Evolutionary conservation across 495 filamentous ascomycete species (phyloP).

Genomic region (Parathielavia hyrcaniae): DNA sequence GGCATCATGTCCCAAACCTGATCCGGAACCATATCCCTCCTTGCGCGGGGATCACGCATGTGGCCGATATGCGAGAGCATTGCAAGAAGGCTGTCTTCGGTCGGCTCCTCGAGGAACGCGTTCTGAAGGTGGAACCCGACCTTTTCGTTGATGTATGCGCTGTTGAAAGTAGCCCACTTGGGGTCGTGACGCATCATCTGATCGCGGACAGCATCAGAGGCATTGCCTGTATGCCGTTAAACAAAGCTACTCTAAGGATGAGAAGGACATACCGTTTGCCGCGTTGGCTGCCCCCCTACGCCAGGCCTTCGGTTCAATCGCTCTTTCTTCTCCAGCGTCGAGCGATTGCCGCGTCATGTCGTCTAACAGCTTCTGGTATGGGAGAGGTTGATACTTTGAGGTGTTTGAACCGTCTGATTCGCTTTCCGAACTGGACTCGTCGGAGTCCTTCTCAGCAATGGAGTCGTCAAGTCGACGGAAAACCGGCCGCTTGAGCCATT

Average conservation of each 20-base stretch:
- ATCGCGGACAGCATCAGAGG: too few relatives aligned
- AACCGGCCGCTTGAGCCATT: too few relatives aligned
- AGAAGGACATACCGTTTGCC: constrained; percentile 17
- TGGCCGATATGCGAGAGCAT: constrained; percentile 25
- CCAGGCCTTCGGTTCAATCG: too few relatives aligned
- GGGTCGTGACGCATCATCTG: too few relatives aligned
- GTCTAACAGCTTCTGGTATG: constrained; percentile 20
- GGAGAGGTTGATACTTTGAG: constrained; percentile 13
- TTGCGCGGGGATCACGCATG: too few relatives aligned
- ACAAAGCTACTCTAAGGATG: constrained; percentile 8
- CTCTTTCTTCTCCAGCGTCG: constrained; percentile 18
- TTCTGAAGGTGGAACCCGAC: too few relatives aligned
- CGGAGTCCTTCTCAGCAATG: neutral
- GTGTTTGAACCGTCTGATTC: neutral
- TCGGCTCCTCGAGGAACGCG: constrained; percentile 14
- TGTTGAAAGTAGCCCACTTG: too few relatives aligned
- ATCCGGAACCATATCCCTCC: constrained; percentile 22
- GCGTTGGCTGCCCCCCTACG: constrained; percentile 20
- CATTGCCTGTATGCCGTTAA: constrained; percentile 9
- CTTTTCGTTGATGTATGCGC: too few relatives aligned
- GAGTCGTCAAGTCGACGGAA: too few relatives aligned
- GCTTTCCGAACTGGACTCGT: neutral
- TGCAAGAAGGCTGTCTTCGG: constrained; percentile 16
- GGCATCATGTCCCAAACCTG: constrained; percentile 20
- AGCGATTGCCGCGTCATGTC: constrained; percentile 23